phyloP scores from a whole-genome alignment of 2,329 filamentous ascomycete species.

The Sarocladium oryzae region DNA sequence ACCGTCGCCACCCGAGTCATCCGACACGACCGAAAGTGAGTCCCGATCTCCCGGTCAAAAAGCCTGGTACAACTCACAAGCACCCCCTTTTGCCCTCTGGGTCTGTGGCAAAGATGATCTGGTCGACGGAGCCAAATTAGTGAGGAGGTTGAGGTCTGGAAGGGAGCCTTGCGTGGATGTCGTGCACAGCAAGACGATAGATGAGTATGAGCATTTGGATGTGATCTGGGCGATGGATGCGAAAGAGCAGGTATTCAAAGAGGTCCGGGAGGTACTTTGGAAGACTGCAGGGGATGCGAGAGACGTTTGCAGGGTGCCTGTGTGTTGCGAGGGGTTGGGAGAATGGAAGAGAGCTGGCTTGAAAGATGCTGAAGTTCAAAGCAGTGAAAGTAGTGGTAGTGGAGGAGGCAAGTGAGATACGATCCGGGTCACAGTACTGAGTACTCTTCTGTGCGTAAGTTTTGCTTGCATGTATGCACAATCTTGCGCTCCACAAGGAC shows the following conservation, averaged over 20 bases:
- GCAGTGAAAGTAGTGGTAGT: not conserved
- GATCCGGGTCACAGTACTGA: too few relatives aligned
- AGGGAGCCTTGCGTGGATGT: conserved; percentile 75
- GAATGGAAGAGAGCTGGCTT: conserved; percentile 26
- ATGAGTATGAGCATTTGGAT: conserved; percentile 88
- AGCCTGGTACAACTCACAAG: conserved; percentile 77
- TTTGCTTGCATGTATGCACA: too few relatives aligned
- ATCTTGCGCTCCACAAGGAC: too few relatives aligned
- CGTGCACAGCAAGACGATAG: conserved; percentile 76
- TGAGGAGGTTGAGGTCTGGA: conserved; percentile 67
- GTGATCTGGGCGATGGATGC: conserved; percentile 93
- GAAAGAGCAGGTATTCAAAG: conserved; percentile 73
- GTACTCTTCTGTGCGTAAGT: too few relatives aligned
- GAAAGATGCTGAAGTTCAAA: not conserved
- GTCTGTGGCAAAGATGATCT: conserved; percentile 76
- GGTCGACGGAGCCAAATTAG: conserved; percentile 71
- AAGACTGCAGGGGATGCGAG: conserved; percentile 54
- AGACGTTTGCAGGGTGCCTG: conserved; percentile 55
- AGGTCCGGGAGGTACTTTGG: conserved; percentile 79
- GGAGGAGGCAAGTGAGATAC: conserved; percentile 11
- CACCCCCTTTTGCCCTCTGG: conserved; percentile 84
- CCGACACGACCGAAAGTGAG: conserved; percentile 11
- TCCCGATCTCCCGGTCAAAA: conserved; percentile 41
- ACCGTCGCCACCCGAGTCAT: conserved; percentile 10
- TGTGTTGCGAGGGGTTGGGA: conserved; percentile 50